Percentiles rank a stretch among this genome's conserved stretches.
Evolutionary conservation across 306 rosid genomes (phyloP).

Genomic region (Sphenostylis stenocarpa): DNA sequence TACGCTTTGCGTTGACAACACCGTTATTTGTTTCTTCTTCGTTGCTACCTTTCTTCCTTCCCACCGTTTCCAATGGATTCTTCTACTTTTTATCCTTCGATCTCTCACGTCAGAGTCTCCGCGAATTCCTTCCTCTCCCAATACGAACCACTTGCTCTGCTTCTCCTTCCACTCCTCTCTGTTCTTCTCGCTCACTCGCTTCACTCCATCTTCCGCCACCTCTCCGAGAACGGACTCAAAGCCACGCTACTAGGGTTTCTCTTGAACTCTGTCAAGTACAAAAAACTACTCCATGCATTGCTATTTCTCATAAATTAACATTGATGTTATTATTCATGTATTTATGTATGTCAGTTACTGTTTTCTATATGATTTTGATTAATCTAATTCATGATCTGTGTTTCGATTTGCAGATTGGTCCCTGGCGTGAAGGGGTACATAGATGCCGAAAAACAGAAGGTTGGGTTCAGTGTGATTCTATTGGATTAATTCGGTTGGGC

Average conservation of each 20-base stretch:
- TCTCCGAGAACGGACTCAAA: constrained; percentile 40
- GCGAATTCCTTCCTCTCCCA: constrained; percentile 45
- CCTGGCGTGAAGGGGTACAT: constrained; percentile 49
- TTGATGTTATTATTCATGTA: too few relatives aligned
- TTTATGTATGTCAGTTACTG: background rate
- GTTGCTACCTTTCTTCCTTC: background rate
- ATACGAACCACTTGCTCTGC: constrained; percentile 42
- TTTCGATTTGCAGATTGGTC: constrained; percentile 37
- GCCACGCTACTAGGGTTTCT: constrained; percentile 42
- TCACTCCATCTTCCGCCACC: constrained; percentile 22
- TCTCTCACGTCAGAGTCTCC: constrained; percentile 29
- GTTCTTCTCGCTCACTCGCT: constrained; percentile 31
- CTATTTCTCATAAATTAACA: background rate
- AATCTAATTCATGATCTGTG: constrained; percentile 19
- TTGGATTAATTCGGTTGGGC: background rate
- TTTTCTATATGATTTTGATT: background rate
- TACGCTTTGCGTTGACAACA: too few relatives aligned
- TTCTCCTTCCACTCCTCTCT: constrained; percentile 39
- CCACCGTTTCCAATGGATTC: constrained; percentile 21
- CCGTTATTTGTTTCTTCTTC: background rate
- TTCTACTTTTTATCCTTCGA: constrained; percentile 27
- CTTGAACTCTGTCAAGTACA: constrained; percentile 42
- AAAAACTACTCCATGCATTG: background rate
- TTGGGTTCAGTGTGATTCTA: background rate
- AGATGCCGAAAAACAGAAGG: constrained; percentile 49